Conservation (phyloP, 2,329 filamentous ascomycete genomes). For the Monosporascus cannonballus region DNA sequence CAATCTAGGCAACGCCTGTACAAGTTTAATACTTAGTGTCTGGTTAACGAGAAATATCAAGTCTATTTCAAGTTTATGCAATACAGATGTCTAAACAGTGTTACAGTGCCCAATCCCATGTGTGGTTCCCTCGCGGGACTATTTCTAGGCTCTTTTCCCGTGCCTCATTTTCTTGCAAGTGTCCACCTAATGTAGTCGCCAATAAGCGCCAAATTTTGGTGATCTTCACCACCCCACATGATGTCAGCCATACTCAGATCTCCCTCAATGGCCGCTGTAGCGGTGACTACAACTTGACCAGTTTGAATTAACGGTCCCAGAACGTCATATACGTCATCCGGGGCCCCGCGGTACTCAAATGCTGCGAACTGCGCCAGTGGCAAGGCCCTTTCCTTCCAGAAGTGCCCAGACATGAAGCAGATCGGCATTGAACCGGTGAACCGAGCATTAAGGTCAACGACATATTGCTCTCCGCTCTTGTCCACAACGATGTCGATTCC, state of each 20-base stretch:
- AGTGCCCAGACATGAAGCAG: constrained; percentile 17
- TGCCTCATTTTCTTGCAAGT: not conserved
- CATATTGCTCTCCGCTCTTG: constrained; percentile 11
- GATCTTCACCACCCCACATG: constrained; percentile 14
- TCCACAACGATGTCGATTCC: constrained; percentile 18
- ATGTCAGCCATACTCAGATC: constrained; percentile 17
- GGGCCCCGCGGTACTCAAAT: constrained; percentile 11
- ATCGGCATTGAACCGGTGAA: constrained; percentile 20
- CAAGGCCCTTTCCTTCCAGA: constrained; percentile 12
- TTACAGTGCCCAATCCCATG: not conserved
- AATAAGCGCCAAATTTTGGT: constrained; percentile 6
- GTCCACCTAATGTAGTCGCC: constrained; percentile 4
- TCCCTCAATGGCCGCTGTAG: constrained; percentile 12
- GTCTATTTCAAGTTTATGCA: too few species aligned
- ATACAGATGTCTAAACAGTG: not conserved
- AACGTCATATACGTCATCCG: constrained; percentile 11
- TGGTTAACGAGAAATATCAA: too few species aligned
- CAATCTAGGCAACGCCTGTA: too few species aligned
- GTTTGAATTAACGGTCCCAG: constrained; percentile 7
- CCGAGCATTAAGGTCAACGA: constrained; percentile 18
- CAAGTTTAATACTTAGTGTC: too few species aligned
- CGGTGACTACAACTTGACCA: constrained; percentile 14
- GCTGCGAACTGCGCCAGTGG: constrained; percentile 15
- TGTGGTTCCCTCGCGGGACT: too few species aligned
- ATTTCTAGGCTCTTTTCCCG: not conserved